A percentile compares a stretch with the other conserved stretches of the same genome.
phyloP scores from a whole-genome alignment of 2,329 filamentous ascomycete species.

The Mollisiaceae sp. region DNA sequence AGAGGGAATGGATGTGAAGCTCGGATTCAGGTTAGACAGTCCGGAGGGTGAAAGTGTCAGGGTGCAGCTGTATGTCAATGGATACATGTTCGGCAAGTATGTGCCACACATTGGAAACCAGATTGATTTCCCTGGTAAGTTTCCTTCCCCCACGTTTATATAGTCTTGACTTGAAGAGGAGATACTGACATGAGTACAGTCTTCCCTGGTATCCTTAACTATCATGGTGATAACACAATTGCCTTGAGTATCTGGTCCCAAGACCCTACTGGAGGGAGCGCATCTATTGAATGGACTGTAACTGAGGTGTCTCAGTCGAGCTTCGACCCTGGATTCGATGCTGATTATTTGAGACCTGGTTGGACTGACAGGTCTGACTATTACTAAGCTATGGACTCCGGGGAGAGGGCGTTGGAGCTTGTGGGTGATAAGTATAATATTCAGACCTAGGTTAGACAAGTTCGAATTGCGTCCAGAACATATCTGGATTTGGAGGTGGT shows the following conservation, averaged over 20 bases:
- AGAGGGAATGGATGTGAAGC: constrained; percentile 56
- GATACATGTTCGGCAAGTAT: constrained; percentile 67
- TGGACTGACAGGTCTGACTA: constrained; percentile 18
- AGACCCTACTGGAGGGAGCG: constrained; percentile 24
- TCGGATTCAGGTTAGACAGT: constrained; percentile 59
- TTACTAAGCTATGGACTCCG: constrained; percentile 6
- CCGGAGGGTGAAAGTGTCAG: constrained; percentile 52
- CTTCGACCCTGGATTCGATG: constrained; percentile 56
- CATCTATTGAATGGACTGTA: constrained; percentile 53
- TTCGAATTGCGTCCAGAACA: no score
- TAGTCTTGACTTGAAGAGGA: not conserved
- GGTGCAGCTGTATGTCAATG: constrained; percentile 66
- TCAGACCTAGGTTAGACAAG: no score
- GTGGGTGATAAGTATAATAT: no score
- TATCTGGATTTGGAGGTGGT: no score
- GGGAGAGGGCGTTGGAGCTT: no score
- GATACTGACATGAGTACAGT: constrained; percentile 42
- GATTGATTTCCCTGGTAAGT: constrained; percentile 55
- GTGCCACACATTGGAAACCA: constrained; percentile 66
- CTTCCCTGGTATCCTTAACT: constrained; percentile 62
- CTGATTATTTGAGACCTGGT: constrained; percentile 10
- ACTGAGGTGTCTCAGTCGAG: constrained; percentile 59
- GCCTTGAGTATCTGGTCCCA: constrained; percentile 63
- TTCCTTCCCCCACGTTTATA: not conserved
- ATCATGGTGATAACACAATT: constrained; percentile 62